Evolutionary conservation across 176 grass and related monocot genomes (phyloP).

Genomic region (Raddia distichophylla): DNA sequence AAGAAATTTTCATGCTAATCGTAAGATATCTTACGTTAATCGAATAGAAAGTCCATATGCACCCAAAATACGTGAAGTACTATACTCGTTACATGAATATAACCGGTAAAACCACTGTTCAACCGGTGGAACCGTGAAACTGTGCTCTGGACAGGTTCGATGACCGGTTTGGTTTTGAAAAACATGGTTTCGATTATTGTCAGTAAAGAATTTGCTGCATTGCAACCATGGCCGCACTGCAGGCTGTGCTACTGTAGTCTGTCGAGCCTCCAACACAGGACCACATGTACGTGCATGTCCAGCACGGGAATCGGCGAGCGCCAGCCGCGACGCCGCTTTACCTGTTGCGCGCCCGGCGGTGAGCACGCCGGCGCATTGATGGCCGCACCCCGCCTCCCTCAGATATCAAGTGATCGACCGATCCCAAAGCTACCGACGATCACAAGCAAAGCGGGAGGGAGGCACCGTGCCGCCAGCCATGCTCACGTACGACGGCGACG

Average conservation of each 20-base stretch:
- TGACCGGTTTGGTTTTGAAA: too few relatives aligned
- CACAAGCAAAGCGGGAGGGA: constrained; percentile 44
- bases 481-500: constrained; percentile 31
- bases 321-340: constrained; percentile 43
- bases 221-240: not conserved
- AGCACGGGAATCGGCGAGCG: constrained; percentile 35
- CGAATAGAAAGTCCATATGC: too few relatives aligned
- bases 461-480: constrained; percentile 6
- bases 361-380: constrained; percentile 46
- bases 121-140: too few relatives aligned
- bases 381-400: not conserved
- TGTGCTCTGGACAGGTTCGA: too few relatives aligned
- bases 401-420: not conserved
- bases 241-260: constrained; percentile 13
- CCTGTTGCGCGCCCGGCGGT: constrained; percentile 29
- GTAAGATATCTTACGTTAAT: too few relatives aligned
- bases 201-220: not conserved
- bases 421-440: constrained; percentile 20
- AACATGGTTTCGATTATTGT: not conserved
- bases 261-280: not conserved
- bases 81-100: too few relatives aligned
- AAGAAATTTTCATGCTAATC: too few relatives aligned
- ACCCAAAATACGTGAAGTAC: too few relatives aligned
- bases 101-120: too few relatives aligned
- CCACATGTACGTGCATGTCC: constrained; percentile 9